Conservation (phyloP, 176 grass and related monocot genomes). For the Hyparrhenia diplandra region DNA sequence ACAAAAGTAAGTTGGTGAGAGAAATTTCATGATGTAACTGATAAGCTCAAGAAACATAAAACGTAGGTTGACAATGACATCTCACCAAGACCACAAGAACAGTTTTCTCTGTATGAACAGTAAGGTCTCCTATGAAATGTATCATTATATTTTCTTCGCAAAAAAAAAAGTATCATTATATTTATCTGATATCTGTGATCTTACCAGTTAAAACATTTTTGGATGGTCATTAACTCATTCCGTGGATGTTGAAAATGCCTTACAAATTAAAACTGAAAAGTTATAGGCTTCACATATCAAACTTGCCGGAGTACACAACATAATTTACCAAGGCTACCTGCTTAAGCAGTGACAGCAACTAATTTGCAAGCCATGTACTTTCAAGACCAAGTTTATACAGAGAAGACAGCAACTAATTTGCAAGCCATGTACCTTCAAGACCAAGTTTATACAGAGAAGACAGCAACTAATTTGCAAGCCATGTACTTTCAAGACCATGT, state of each 20-base stretch:
- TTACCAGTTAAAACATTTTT: not conserved
- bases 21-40: not conserved
- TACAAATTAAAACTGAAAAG: not conserved
- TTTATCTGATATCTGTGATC: not conserved
- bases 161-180: no score
- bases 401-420: no score
- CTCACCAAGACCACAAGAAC: no score
- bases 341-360: not conserved
- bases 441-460: no score
- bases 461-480: no score
- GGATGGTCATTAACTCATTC: not conserved
- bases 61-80: no score
- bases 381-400: no score
- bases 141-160: no score
- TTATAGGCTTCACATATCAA: not conserved
- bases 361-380: not conserved
- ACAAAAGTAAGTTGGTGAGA: conserved; percentile 4
- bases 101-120: no score
- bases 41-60: not conserved
- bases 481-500: no score
- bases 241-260: not conserved
- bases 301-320: not conserved
- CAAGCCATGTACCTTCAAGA: no score
- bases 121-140: no score
- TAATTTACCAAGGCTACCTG: not conserved